These are phyloP conservation scores for Carnegiea gigantea DNA, from an alignment of 179 eudicot species.

Conservation along the genomic window DNA sequence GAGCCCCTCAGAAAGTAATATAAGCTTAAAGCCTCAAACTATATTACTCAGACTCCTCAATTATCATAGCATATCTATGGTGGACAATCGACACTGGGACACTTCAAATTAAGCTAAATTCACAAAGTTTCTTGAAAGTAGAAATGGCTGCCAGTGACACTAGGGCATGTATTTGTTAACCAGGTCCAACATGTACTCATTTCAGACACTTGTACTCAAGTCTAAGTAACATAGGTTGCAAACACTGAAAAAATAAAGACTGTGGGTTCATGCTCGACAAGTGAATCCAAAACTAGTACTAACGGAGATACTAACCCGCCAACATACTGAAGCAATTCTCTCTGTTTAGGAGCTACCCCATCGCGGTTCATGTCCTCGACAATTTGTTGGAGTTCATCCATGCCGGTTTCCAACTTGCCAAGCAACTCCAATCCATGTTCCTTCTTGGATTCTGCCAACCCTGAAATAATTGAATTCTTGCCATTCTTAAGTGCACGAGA, in stretches of 20 bases:
- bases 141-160: background rate
- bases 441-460: constrained; percentile 90
- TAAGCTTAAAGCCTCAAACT: too few relatives aligned
- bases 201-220: background rate
- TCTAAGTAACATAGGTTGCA: too few relatives aligned
- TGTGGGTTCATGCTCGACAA: background rate
- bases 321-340: constrained; percentile 82
- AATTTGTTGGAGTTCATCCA: constrained; percentile 78
- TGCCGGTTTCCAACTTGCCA: constrained; percentile 72
- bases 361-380: constrained; percentile 82
- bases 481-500: constrained; percentile 84
- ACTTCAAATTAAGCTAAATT: too few relatives aligned
- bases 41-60: too few relatives aligned
- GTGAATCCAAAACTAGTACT: background rate
- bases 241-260: background rate
- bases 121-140: background rate
- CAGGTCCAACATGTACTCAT: background rate
- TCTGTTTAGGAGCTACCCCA: constrained; percentile 81
- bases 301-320: constrained; percentile 60
- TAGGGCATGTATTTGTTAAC: background rate
- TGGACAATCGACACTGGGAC: too few relatives aligned
- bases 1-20: too few relatives aligned
- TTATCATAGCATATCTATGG: too few relatives aligned
- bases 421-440: constrained; percentile 82
- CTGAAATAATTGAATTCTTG: constrained; percentile 63